These are phyloP conservation scores for Allium sativum DNA, from an alignment of 106 monocot genomes.

Conservation along the genomic window DNA sequence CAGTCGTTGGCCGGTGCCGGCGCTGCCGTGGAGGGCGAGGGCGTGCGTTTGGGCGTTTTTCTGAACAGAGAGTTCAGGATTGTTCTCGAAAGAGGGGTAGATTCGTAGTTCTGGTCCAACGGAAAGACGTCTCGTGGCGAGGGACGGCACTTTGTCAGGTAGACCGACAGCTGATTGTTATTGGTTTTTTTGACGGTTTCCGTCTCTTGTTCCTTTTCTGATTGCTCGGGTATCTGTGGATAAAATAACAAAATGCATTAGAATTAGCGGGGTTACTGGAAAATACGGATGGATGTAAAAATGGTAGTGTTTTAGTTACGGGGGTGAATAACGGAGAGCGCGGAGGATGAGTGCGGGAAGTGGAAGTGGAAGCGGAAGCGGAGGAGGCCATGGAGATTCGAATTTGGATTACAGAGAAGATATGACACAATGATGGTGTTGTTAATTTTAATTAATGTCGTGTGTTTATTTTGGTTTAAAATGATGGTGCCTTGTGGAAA, in stretches of 20 bases:
- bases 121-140: conserved; percentile 34
- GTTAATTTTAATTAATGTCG: too few species aligned
- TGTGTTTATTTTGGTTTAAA: too few species aligned
- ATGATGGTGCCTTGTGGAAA: too few species aligned
- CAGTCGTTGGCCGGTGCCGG: conserved; percentile 11
- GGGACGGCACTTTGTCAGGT: conserved; percentile 67
- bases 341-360: conserved; percentile 1
- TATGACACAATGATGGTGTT: too few species aligned
- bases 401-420: too few species aligned
- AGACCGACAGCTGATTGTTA: conserved; percentile 19
- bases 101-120: conserved; percentile 5
- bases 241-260: not conserved
- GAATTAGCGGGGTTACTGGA: not conserved
- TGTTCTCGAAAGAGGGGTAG: conserved; percentile 9
- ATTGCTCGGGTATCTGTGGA: conserved; percentile 7
- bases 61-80: conserved; percentile 33
- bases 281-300: not conserved
- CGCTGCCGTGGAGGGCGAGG: conserved; percentile 16
- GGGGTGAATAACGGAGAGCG: conserved; percentile 5
- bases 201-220: conserved; percentile 2
- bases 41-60: conserved; percentile 8
- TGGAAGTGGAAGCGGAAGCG: not conserved
- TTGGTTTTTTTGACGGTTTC: not conserved
- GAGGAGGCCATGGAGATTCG: not conserved
- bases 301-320: not conserved